Conservation (phyloP, 306 rosid species). For the Malus sylvestris region DNA sequence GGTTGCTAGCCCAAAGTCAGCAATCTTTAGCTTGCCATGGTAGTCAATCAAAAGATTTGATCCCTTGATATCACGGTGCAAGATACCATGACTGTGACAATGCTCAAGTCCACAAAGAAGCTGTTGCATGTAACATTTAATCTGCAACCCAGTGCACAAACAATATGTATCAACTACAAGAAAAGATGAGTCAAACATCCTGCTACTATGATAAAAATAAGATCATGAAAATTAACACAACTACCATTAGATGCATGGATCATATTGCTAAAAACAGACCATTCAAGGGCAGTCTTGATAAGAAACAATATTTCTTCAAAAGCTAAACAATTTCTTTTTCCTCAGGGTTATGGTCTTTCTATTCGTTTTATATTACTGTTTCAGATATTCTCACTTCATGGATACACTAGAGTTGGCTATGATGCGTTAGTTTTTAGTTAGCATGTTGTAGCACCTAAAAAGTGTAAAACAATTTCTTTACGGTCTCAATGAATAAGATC, state of each 20-base stretch:
- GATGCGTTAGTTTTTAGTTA: no score
- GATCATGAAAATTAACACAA: background rate
- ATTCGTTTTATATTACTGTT: background rate
- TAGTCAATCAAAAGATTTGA: conserved; percentile 67
- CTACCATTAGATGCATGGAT: background rate
- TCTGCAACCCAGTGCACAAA: conserved; percentile 32
- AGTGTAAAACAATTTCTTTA: background rate
- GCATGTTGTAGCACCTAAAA: no score
- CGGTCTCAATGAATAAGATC: background rate
- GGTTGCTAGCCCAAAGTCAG: conserved; percentile 80
- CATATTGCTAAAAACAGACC: background rate
- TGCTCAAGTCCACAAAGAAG: conserved; percentile 74
- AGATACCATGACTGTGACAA: conserved; percentile 66
- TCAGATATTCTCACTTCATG: background rate
- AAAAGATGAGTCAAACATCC: background rate
- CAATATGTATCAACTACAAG: background rate
- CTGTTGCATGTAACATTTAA: conserved; percentile 77
- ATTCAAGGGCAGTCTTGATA: background rate
- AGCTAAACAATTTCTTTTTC: background rate
- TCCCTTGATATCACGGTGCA: conserved; percentile 87
- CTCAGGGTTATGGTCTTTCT: background rate
- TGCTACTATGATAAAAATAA: background rate
- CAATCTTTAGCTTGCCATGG: conserved; percentile 68
- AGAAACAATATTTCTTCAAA: background rate
- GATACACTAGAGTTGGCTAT: background rate